Conservation (phyloP, 2,329 filamentous ascomycete species). For the Pseudopithomyces chartarum region DNA sequence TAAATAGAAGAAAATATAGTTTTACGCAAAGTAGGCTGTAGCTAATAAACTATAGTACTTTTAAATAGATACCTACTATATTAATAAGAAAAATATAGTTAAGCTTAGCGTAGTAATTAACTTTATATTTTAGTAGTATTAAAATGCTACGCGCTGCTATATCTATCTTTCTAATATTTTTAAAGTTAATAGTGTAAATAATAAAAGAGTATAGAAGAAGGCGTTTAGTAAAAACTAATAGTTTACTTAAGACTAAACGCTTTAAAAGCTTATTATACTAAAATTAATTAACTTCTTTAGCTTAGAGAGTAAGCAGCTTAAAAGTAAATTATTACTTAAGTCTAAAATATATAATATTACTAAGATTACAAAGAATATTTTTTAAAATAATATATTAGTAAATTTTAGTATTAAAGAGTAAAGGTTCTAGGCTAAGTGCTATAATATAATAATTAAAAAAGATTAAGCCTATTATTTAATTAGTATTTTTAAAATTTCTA, state of each 20-base stretch:
- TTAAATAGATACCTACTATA: conserved; percentile 10
- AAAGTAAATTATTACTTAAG: conserved; percentile 15
- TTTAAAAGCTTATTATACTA: conserved; percentile 22
- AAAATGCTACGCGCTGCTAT: conserved; percentile 5
- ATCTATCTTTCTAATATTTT: conserved; percentile 10
- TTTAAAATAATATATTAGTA: conserved; percentile 11
- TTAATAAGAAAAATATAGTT: conserved; percentile 17
- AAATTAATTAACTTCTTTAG: conserved; percentile 19
- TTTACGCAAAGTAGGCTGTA: conserved; percentile 21
- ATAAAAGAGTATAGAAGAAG: conserved; percentile 11
- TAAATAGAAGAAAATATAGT: conserved; percentile 22
- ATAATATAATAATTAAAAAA: conserved; percentile 22
- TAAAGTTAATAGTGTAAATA: conserved; percentile 3
- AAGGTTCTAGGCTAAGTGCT: conserved; percentile 22
- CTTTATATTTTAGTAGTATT: conserved; percentile 25
- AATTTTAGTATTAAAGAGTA: conserved; percentile 19
- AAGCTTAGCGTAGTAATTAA: conserved; percentile 18
- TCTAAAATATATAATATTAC: conserved; percentile 17
- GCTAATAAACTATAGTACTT: conserved; percentile 17
- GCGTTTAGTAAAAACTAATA: conserved; percentile 16
- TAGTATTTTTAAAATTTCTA: conserved; percentile 19
- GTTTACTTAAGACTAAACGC: conserved; percentile 23
- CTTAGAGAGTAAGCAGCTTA: conserved; percentile 13
- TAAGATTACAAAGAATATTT: conserved; percentile 10
- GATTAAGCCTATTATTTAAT: conserved; percentile 24